A percentile compares a stretch with the other conserved stretches of the same genome.
Conservation (phyloP, 2,329 filamentous ascomycete genomes). For the Metarhizium rileyi region DNA sequence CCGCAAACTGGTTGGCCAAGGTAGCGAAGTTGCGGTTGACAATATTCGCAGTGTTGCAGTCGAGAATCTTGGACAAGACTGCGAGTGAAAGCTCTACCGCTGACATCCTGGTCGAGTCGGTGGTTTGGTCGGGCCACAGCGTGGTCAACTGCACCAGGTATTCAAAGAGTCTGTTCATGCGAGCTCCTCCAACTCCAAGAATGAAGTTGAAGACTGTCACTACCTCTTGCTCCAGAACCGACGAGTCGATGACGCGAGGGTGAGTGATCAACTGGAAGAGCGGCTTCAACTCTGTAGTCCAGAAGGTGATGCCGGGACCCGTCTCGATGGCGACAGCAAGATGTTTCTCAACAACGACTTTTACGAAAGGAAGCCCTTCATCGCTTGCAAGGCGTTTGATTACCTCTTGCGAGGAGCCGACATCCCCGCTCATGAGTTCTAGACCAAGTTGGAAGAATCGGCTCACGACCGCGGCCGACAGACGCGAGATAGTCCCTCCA, state of each 20-base stretch:
- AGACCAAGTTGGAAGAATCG: slow-evolving; percentile 12
- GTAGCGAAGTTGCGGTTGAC: slow-evolving; percentile 14
- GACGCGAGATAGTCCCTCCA: not conserved
- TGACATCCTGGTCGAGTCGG: slow-evolving; percentile 10
- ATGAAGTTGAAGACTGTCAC: slow-evolving; percentile 25
- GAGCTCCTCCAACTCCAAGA: slow-evolving; percentile 21
- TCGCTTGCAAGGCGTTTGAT: slow-evolving; percentile 17
- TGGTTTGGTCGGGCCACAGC: slow-evolving; percentile 8
- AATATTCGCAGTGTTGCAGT: slow-evolving; percentile 26
- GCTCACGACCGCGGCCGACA: not conserved
- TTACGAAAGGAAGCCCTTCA: slow-evolving; percentile 19
- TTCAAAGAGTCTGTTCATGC: slow-evolving; percentile 22
- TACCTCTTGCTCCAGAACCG: slow-evolving; percentile 28
- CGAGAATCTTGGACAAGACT: slow-evolving; percentile 24
- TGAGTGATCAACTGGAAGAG: slow-evolving; percentile 28
- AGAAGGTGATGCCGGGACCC: slow-evolving; percentile 11
- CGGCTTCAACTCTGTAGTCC: slow-evolving; percentile 18
- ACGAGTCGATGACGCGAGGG: slow-evolving; percentile 23
- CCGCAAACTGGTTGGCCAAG: slow-evolving; percentile 13
- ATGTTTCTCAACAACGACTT: slow-evolving; percentile 15
- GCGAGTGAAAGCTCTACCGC: slow-evolving; percentile 20
- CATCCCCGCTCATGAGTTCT: slow-evolving; percentile 13
- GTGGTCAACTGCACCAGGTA: slow-evolving; percentile 18
- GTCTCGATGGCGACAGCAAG: slow-evolving; percentile 7
- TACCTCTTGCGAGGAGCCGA: slow-evolving; percentile 12